Evolutionary conservation across 768 basidiomycete species (phyloP).

Genomic region (Phaeotremella fagi): DNA sequence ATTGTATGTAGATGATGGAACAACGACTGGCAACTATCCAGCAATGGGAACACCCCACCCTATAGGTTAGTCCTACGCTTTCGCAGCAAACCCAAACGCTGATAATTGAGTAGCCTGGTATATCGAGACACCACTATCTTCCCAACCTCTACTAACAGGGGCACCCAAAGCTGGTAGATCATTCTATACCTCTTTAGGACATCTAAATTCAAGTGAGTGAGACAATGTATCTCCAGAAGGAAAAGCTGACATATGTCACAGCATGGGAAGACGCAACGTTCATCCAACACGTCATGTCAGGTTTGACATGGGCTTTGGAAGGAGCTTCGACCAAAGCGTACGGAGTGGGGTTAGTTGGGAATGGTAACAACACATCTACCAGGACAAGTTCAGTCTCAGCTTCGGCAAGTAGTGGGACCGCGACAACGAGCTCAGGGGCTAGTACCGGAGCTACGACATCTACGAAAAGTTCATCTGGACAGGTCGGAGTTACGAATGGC

Average conservation of each 20-base stretch:
- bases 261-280: conserved; percentile 61
- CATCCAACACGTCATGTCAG: conserved; percentile 67
- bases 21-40: conserved; percentile 53
- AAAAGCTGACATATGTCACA: conserved; percentile 54
- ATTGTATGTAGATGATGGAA: conserved; percentile 48
- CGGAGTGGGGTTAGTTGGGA: conserved; percentile 63
- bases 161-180: conserved; percentile 60
- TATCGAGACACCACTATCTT: conserved; percentile 69
- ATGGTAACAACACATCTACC: conserved; percentile 17
- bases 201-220: conserved; percentile 60
- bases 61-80: conserved; percentile 55
- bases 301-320: conserved; percentile 67
- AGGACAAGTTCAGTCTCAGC: not conserved
- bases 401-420: not conserved
- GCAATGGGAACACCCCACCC: conserved; percentile 77
- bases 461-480: not conserved
- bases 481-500: not conserved
- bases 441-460: not conserved
- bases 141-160: conserved; percentile 49
- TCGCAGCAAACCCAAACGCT: no score
- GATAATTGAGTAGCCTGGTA: conserved; percentile 81
- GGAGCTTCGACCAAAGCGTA: conserved; percentile 68
- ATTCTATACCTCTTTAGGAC: conserved; percentile 79
- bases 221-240: conserved; percentile 36
- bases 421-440: not conserved